Base-by-base conservation (phyloP, 805 yeast species). In the Wickerhamiella shivajii region DNA sequence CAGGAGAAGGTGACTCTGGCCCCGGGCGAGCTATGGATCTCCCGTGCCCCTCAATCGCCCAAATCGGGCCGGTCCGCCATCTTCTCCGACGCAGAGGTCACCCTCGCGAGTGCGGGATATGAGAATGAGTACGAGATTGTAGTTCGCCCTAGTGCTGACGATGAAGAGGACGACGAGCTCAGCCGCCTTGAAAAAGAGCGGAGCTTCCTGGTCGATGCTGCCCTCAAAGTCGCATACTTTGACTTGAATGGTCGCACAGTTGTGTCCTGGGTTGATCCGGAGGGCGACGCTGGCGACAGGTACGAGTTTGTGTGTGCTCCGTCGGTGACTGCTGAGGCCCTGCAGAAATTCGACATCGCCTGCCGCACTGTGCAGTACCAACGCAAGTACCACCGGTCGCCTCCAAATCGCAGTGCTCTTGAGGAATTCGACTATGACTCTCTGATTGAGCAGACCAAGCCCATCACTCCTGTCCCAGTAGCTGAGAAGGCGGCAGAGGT, bases 271-370 rank as follows among this genome's bases (percentile, higher is more conserved):
- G 63, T 59, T 10, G 94, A 90, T 52, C 50, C 71, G 23, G 73
- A 72, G 27, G 95, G 94, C n/a, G 95, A 85, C 46, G 63, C 65
- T 4, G 95, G 83, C 16, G 96, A 85, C 48, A 58, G 63, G 41
- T 83, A 77, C 53, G 93, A 84, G 54, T 85, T 80, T 55, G 64
- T 77, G 15, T 69, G 81, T 31, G 80, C 73, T 40, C 66, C 65
- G 30, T 64, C 66, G 10, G 68, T 74, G n/a, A 33, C 50, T 5
- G 33, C 44, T 5, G 46, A 59, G 11, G 69, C 63, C 17, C 64
- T 72, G 24, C 69, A 75, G 20, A 61, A 63, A 27, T 87, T 87
- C 51, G 67, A 76, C 57, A 50, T 59, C 17, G 61, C 72, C 1
- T 61, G 81, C 10, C 65, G 70, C 46, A 67, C 67, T 37, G 80